Base-by-base conservation (phyloP, 2,329 filamentous ascomycete genomes). In the Xylariales sp. region DNA sequence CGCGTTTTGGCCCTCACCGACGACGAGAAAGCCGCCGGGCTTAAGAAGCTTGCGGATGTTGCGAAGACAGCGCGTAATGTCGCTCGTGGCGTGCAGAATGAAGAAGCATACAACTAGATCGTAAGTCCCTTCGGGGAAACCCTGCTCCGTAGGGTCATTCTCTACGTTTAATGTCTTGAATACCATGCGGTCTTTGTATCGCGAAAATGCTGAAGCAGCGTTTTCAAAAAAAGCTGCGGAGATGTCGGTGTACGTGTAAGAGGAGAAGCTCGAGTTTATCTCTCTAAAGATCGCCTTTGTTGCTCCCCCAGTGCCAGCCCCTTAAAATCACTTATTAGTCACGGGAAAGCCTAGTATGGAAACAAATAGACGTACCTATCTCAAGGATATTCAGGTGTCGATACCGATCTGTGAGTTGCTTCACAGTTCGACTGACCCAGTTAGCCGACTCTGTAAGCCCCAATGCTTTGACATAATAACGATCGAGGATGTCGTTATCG, bases 211-310 rank as follows among this genome's bases (percentile, higher is more conserved):
- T 28, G 75, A 69, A 57, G 73, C 61, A 0, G 77, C 79, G 5
- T 73, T 70, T n/a, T 78, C 76, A 41, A 82, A 81, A 72, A 80
- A 80, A 16, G 73, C 76, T 9, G 76, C 60, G 0, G 78, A 78
- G 23, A 82, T 77, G 62, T 83, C 81, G 0, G 82, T 83, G 69
- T 75, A 84, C 0, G 79, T 81, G 68, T 83, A 84, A 14, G 45
- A 60, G 5, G 23, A 23, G 61, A 67, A 69, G 28, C 45, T 10
- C 34, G 66, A 4, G 1, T 73, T 74, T 18, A 83, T 68, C 5
- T 61, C 55, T 3, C 70, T 59, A 5, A 83, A 68, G 9, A 83
- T 73, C 1, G 39, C 36, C 16, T 75, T 71, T 0, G 83, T 83
- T 0, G 79, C 75, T 12, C 74, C 76, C 2, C 81, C 81, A 3